These are phyloP conservation scores for Mediolabrus comicus DNA, from an alignment of 108 stramenopile genomes.

Conservation along the genomic window DNA sequence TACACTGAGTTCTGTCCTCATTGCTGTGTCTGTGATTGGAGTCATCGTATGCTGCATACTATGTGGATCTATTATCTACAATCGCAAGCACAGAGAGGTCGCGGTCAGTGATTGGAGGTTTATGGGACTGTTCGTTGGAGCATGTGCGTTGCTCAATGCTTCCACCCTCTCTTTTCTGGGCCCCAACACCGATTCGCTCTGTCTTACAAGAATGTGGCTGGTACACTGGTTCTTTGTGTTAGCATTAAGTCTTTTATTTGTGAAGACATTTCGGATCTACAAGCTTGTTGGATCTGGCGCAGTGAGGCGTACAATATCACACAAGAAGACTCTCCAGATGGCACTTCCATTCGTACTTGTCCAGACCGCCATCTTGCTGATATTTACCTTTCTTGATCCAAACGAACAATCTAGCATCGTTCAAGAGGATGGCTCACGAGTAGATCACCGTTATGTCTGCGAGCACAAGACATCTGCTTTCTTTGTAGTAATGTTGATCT, in stretches of 20 bases:
- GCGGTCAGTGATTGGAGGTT: conserved; percentile 45
- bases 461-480: conserved; percentile 17
- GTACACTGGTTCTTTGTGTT: conserved; percentile 38
- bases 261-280: conserved; percentile 50
- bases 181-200: conserved; percentile 28
- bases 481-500: conserved; percentile 11
- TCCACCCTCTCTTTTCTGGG: conserved; percentile 35
- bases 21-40: conserved; percentile 12
- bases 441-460: conserved; percentile 26
- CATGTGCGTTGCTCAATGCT: conserved; percentile 42
- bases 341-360: conserved; percentile 30
- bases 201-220: conserved; percentile 50
- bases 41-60: conserved; percentile 19
- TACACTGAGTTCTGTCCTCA: conserved; percentile 16
- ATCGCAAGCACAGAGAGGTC: conserved; percentile 29
- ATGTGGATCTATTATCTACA: conserved; percentile 13
- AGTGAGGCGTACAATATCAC: conserved; percentile 23
- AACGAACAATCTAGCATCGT: conserved; percentile 5
- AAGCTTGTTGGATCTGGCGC: conserved; percentile 31
- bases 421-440: conserved; percentile 7
- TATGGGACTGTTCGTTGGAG: conserved; percentile 49
- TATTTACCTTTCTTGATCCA: conserved; percentile 53
- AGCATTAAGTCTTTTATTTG: conserved; percentile 40
- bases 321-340: conserved; percentile 17
- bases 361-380: conserved; percentile 25